A percentile compares a stretch with the other conserved stretches of the same genome.
These are phyloP conservation scores for Akebia trifoliata DNA, from an alignment of 164 flowering plant species.

Conservation along the genomic window DNA sequence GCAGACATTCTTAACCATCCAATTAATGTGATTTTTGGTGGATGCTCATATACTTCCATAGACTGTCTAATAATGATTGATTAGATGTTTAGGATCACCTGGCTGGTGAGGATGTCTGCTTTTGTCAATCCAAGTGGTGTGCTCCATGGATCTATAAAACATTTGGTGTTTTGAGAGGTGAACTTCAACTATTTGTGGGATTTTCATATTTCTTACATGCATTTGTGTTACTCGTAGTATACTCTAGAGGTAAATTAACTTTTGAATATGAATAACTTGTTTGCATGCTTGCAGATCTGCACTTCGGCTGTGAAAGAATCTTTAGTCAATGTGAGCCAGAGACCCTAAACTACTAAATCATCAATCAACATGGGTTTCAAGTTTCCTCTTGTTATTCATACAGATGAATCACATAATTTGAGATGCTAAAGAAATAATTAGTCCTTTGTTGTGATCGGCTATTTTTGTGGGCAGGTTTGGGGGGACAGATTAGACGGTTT, in stretches of 20 bases:
- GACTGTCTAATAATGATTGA: background rate
- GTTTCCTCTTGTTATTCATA: slow-evolving; percentile 15
- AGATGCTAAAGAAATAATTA: slow-evolving; percentile 8
- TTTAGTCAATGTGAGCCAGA: slow-evolving; percentile 72
- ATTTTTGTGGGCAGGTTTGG: slow-evolving; percentile 50
- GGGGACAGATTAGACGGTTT: slow-evolving; percentile 70
- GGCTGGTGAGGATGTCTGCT: slow-evolving; percentile 18
- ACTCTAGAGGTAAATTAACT: background rate
- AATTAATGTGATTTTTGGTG: slow-evolving; percentile 10
- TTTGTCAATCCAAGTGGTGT: slow-evolving; percentile 6
- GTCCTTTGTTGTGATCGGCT: slow-evolving; percentile 15
- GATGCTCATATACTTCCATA: slow-evolving; percentile 4
- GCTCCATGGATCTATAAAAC: background rate
- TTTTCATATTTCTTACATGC: background rate
- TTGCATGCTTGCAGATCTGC: slow-evolving; percentile 58
- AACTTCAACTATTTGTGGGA: slow-evolving; percentile 8
- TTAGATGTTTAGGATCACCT: slow-evolving; percentile 10
- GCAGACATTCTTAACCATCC: slow-evolving; percentile 2
- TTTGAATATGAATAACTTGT: background rate
- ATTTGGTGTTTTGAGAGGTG: slow-evolving; percentile 4
- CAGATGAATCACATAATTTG: background rate
- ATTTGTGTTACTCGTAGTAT: background rate
- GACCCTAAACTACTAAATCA: slow-evolving; percentile 21
- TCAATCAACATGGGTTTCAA: slow-evolving; percentile 18
- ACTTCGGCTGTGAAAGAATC: slow-evolving; percentile 74